phyloP scores from a whole-genome alignment of 768 basidiomycete species.

The Mrakia blollopis region DNA sequence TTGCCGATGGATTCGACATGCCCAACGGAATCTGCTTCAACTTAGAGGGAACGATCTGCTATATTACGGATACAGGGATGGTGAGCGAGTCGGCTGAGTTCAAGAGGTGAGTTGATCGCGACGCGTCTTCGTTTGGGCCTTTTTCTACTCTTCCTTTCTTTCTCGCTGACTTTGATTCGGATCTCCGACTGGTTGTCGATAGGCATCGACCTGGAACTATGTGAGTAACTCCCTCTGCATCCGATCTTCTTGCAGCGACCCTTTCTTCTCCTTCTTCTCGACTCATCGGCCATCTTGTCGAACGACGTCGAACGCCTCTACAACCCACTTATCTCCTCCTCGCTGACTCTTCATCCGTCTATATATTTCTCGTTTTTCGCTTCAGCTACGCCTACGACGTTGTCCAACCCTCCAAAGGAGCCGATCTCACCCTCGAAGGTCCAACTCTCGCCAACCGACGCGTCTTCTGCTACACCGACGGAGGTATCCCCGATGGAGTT shows the following conservation, averaged over 20 bases:
- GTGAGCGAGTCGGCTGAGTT: neutral
- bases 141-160: neutral
- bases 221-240: neutral
- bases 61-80: conserved; percentile 9
- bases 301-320: neutral
- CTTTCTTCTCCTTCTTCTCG: neutral
- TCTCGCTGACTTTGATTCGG: neutral
- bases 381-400: conserved; percentile 21
- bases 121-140: neutral
- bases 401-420: neutral
- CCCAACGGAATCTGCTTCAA: conserved; percentile 23
- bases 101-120: neutral
- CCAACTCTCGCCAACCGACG: conserved; percentile 9
- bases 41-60: conserved; percentile 18
- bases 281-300: neutral
- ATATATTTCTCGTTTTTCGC: too few relatives aligned
- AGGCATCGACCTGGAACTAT: conserved; percentile 7
- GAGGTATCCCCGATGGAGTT: neutral
- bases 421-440: conserved; percentile 8
- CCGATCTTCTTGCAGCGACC: neutral
- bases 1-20: conserved; percentile 18
- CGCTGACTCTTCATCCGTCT: too few relatives aligned
- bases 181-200: too few relatives aligned
- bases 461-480: conserved; percentile 16
- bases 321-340: neutral